A percentile compares a stretch with the other conserved stretches of the same genome.
These are phyloP conservation scores for Mucor piriformis DNA, from an alignment of 371 early-diverging fungal genomes.

Conservation along the genomic window DNA sequence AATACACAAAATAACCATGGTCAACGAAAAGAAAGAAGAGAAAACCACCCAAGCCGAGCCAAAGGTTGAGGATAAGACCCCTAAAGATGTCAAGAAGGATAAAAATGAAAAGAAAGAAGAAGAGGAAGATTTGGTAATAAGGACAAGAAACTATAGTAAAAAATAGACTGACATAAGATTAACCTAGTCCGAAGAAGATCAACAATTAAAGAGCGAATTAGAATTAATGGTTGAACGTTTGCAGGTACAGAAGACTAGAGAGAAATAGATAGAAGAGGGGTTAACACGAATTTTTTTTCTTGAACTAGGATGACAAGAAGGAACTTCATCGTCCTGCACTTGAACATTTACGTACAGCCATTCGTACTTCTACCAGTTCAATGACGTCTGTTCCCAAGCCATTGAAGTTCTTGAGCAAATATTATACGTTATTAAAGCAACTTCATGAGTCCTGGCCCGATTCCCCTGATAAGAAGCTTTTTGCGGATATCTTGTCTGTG, in stretches of 20 bases:
- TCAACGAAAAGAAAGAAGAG: constrained; percentile 31
- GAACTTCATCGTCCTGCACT: constrained; percentile 84
- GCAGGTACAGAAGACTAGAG: constrained; percentile 51
- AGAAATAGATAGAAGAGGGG: background rate
- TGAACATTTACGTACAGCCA: constrained; percentile 83
- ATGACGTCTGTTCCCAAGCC: constrained; percentile 99
- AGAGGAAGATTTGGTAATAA: constrained; percentile 52
- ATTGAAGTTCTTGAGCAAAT: constrained; percentile 90
- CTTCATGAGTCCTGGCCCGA: constrained; percentile 79
- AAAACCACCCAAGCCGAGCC: constrained; percentile 18
- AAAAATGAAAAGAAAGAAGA: constrained; percentile 50
- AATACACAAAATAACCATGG: constrained; percentile 15
- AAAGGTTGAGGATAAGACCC: constrained; percentile 32
- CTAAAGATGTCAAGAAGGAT: constrained; percentile 34
- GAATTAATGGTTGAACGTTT: constrained; percentile 93
- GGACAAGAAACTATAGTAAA: background rate
- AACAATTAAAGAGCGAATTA: constrained; percentile 88
- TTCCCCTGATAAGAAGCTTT: constrained; percentile 75
- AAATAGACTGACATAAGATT: no score
- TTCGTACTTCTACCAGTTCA: constrained; percentile 93
- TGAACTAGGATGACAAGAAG: constrained; percentile 74
- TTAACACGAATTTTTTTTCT: background rate
- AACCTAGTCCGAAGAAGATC: constrained; percentile 98
- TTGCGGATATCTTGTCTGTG: constrained; percentile 96
- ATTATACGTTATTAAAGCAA: constrained; percentile 74